These are phyloP conservation scores for Guillardia theta DNA, from an alignment of 78 protist species.

Conservation along the genomic window DNA sequence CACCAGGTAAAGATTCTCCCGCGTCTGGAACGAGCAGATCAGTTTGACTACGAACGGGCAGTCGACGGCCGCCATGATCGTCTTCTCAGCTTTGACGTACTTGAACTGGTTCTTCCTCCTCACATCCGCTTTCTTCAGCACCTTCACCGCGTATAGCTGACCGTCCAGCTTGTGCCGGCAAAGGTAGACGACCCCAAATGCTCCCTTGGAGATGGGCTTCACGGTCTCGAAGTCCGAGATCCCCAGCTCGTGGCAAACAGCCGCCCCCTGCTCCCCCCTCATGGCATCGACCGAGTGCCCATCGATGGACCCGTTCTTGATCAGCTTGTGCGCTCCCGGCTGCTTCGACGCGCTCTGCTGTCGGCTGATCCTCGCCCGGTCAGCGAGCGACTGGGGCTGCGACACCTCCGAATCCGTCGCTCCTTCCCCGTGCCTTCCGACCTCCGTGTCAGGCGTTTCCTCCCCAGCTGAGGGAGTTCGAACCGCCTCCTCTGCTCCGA, in stretches of 20 bases:
- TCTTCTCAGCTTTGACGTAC: conserved; percentile 14
- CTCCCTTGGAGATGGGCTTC: conserved; percentile 74
- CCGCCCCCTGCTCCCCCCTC: neutral
- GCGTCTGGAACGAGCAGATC: conserved; percentile 39
- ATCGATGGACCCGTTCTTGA: too few relatives aligned
- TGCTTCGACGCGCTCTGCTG: too few relatives aligned
- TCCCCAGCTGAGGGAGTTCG: too few relatives aligned
- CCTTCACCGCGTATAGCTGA: conserved; percentile 86
- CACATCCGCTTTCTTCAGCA: neutral
- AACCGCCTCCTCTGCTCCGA: too few relatives aligned
- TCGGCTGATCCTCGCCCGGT: too few relatives aligned
- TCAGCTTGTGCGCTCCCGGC: too few relatives aligned
- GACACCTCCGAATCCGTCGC: too few relatives aligned
- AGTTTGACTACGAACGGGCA: conserved; percentile 24
- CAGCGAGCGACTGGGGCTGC: too few relatives aligned
- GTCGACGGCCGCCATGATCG: conserved; percentile 18
- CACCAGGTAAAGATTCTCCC: conserved; percentile 13
- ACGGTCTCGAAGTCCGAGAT: conserved; percentile 29
- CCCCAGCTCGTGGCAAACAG: neutral
- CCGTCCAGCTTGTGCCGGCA: conserved; percentile 73
- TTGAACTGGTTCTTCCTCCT: conserved; percentile 37
- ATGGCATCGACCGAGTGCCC: too few relatives aligned
- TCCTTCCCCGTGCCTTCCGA: too few relatives aligned
- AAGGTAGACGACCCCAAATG: conserved; percentile 78
- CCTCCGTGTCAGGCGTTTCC: too few relatives aligned